These are phyloP conservation scores for Helianthus tuberosus DNA, from an alignment of 129 eudicot species.

Conservation along the genomic window DNA sequence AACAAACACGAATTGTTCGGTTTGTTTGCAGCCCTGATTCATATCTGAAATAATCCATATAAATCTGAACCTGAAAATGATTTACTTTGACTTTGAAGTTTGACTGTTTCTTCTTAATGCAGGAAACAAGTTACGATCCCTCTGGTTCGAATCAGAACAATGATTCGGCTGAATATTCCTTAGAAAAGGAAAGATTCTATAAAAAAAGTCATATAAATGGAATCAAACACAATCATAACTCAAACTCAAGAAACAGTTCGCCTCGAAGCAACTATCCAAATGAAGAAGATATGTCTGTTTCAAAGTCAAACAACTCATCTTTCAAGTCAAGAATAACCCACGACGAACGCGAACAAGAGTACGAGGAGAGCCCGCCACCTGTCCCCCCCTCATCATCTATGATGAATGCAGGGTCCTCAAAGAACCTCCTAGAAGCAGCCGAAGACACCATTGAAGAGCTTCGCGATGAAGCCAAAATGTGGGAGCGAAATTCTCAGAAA, in stretches of 20 bases:
- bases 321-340: conserved; percentile 43
- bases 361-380: conserved; percentile 34
- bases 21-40: too few species aligned
- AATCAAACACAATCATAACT: conserved; percentile 28
- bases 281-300: conserved; percentile 46
- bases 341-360: conserved; percentile 40
- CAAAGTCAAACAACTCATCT: conserved; percentile 57
- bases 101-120: conserved; percentile 26
- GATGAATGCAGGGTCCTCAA: conserved; percentile 50
- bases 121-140: conserved; percentile 60
- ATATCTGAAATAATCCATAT: conserved; percentile 2
- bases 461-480: conserved; percentile 83
- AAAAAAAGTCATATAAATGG: conserved; percentile 32
- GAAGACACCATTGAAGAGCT: conserved; percentile 86
- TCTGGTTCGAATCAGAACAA: conserved; percentile 46
- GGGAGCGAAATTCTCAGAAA: conserved; percentile 80
- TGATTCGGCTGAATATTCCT: conserved; percentile 45
- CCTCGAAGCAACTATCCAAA: conserved; percentile 35
- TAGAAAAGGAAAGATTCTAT: conserved; percentile 37
- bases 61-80: not conserved
- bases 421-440: conserved; percentile 72
- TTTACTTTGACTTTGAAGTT: conserved; percentile 4
- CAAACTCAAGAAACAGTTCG: conserved; percentile 36
- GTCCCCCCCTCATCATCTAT: conserved; percentile 36
- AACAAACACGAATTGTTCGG: too few species aligned